Base-by-base conservation (phyloP, 148 eudicot species). In the Fagopyrum esculentum region DNA sequence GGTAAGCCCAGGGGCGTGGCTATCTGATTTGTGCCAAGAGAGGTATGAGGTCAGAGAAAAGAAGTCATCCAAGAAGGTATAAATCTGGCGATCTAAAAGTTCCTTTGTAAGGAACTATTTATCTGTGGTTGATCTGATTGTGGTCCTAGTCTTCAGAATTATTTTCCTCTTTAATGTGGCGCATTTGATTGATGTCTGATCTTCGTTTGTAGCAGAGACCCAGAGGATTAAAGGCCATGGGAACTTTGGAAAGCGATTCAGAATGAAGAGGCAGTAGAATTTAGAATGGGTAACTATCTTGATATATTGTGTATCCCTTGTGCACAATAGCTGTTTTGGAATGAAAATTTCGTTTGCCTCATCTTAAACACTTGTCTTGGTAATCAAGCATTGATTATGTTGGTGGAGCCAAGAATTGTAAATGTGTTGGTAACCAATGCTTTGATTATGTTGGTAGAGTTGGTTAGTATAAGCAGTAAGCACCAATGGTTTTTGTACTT, bases 151-250 rank as follows among this genome's bases (percentile, higher is more conserved):
- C 50, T 15, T 69, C 11, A 15, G 7, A 9, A 4, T 7, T 13
- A 1, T 40, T 64, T 13, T 64, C 19, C 13, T 64, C 46, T 40
- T 35, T 4, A 40, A 9, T 16, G 46, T 66, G 22, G 40, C 40
- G 40, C 40, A 35, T 35, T 66, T 40, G 19, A 35, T 40, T 66
- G 71, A 66, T 66, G 46, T 46, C 47, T 71, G 35, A 13, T 71
- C 35, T 45, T 46, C 7, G 19, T 19, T 71, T 56, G 59, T 60
- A 78, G 85, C 91, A 95, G 98, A 95, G 87, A 81, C 97, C 98
- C 3, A 86, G 93, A 84, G 98, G 98, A 50, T 81, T 95, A 78
- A 95, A 95, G 82, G 96, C 97, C 19, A 90, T 95, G 98, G 98
- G 97, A 78, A 85, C 82, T 82, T 83, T 92, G 85, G 98, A 95